Evolutionary conservation across 179 eudicot genomes (phyloP), one percentile per base, ranked within the genome.

Genomic region (Corrigiola litoralis): DNA sequence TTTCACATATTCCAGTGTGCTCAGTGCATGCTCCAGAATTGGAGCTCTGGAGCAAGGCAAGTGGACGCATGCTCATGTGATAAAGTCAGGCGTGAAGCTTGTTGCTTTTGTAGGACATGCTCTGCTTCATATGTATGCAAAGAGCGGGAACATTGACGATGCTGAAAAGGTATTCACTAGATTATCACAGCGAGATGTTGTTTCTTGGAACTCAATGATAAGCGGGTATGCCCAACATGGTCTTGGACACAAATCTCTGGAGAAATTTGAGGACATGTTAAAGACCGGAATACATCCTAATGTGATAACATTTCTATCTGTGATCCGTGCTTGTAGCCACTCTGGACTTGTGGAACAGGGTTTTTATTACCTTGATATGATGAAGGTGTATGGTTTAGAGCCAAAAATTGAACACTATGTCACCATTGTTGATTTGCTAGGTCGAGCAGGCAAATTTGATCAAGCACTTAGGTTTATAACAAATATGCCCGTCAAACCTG

Each of bases 151-250:
- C 72, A 84, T 88, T 27, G 61, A 75, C 38, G 95, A 88, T 67
- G 92, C 95, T 0, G 77, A 61, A 55, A 77, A 71, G 64, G 88
- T 88, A 17, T 90, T 90, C 57, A 51, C 71, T 60, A 71, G 90
- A 57, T 57, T 88, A 61, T 61, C 69, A 14, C 77, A 70, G 20
- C 72, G 67, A 40, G 80, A 83, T 50, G 66, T 88, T 24, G 90
- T 90, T 67, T 90, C 97, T 1, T 90, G 97, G 95, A 90, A 88
- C 58, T 77, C 97, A 1, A 82, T 90, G 86, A 77, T 90, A 27
- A 82, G 77, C 14, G 95, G 87, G n/a, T 88, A 76, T 81, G 90
- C 95, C 50, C 92, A 81, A 66, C 91, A 88, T 53, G 97, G 95
- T 58, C 79, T 75, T 7, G 90, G 90, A 18, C 52, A 36, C 52